Conservation (phyloP, 2,329 filamentous ascomycete genomes). For the Nigrospora sphaerica region DNA sequence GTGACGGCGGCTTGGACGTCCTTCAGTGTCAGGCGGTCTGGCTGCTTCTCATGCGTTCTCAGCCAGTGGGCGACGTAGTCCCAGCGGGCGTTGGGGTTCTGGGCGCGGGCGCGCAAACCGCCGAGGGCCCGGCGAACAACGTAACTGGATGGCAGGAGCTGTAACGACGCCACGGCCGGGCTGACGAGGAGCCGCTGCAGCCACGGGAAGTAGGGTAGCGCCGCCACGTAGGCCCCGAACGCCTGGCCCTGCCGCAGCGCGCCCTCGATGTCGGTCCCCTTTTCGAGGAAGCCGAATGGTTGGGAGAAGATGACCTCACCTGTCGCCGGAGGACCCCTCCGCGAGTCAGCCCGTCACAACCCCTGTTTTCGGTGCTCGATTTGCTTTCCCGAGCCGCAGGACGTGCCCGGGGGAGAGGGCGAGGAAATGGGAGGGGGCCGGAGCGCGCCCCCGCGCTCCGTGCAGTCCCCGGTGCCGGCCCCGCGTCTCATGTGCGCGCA, state of each 20-base stretch:
- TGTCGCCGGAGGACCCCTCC: not conserved
- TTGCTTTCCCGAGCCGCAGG: too few species aligned
- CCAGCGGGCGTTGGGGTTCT: constrained; percentile 7
- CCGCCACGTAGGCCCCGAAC: not conserved
- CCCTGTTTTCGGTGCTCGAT: too few species aligned
- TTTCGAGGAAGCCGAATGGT: constrained; percentile 19
- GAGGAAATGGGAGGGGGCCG: too few species aligned
- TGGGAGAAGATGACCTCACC: constrained; percentile 21
- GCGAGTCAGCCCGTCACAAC: too few species aligned
- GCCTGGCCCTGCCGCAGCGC: not conserved
- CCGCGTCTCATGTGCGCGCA: too few species aligned
- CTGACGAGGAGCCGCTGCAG: constrained; percentile 8
- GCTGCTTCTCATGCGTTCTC: constrained; percentile 6
- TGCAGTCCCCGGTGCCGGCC: too few species aligned
- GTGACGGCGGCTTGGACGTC: constrained; percentile 3
- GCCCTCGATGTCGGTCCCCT: constrained; percentile 16
- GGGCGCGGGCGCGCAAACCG: constrained; percentile 3
- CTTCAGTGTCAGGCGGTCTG: constrained; percentile 1
- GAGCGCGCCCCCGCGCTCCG: too few species aligned
- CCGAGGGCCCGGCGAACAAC: constrained; percentile 2
- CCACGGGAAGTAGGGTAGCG: not conserved
- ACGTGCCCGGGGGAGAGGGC: too few species aligned
- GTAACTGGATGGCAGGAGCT: constrained; percentile 6
- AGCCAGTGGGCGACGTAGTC: constrained; percentile 11
- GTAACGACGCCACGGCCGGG: constrained; percentile 8